phyloP scores from a whole-genome alignment of 352 stramenopile species.

The Phytophthora capsici region DNA sequence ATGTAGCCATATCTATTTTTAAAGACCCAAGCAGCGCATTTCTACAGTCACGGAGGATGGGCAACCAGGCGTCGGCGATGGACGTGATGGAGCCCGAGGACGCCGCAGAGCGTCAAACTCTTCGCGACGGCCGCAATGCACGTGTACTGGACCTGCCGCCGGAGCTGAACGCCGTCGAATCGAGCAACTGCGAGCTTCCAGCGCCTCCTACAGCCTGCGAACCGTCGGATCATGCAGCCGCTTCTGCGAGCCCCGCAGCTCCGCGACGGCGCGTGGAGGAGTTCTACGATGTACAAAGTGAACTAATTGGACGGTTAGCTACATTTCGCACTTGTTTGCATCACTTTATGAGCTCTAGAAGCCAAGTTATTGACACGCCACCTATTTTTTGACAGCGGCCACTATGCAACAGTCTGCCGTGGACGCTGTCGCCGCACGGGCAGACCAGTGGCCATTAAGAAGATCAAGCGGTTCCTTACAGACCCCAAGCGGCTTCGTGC shows the following conservation, averaged over 20 bases:
- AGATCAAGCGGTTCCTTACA: conserved; percentile 84
- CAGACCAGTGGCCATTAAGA: conserved; percentile 76
- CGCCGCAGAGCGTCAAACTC: conserved; percentile 3
- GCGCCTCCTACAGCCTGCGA: not conserved
- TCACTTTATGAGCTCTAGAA: conserved; percentile 10
- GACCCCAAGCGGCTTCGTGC: conserved; percentile 69
- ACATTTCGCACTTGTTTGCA: not conserved
- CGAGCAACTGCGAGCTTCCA: not conserved
- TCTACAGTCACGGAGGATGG: conserved; percentile 25
- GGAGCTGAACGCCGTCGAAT: conserved; percentile 2
- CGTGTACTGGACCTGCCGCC: conserved; percentile 24
- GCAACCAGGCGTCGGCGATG: conserved; percentile 33
- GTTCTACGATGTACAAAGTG: conserved; percentile 60
- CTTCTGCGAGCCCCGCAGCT: conserved; percentile 14
- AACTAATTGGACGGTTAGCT: conserved; percentile 55
- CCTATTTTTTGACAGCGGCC: conserved; percentile 42
- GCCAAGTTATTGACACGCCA: not conserved
- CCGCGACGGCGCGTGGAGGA: conserved; percentile 54
- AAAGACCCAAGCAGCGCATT: conserved; percentile 19
- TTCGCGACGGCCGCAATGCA: conserved; percentile 19
- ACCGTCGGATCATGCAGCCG: not conserved
- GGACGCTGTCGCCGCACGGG: conserved; percentile 59
- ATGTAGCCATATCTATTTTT: not conserved
- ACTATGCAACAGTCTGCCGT: conserved; percentile 74
- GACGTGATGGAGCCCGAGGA: conserved; percentile 2